Evolutionary conservation across 768 basidiomycete species (phyloP).

Genomic region (Leccinum rimulosum): DNA sequence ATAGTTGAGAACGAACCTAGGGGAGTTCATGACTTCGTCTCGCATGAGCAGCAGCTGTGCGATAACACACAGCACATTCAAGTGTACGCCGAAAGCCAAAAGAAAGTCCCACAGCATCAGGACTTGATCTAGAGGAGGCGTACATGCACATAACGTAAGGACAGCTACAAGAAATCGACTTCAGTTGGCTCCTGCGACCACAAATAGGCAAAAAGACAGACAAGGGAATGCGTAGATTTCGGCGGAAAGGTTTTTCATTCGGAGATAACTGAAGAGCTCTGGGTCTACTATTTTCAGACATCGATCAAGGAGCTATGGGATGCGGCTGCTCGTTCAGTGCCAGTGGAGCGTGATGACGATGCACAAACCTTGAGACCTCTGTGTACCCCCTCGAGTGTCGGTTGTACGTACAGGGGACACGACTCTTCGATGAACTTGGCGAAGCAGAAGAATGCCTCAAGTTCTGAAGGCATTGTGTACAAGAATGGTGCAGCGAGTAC

Average conservation of each 20-base stretch:
- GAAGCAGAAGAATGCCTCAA: conserved; percentile 99
- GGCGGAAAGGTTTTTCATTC: conserved; percentile 88
- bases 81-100: conserved; percentile 92
- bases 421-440: conserved; percentile 92
- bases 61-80: conserved; percentile 96
- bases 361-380: conserved; percentile 79
- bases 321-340: neutral
- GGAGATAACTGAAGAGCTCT: conserved; percentile 75
- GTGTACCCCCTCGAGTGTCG: conserved; percentile 94
- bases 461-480: conserved; percentile 94
- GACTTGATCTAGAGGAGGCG: conserved; percentile 93
- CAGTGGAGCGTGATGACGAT: neutral
- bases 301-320: conserved; percentile 77
- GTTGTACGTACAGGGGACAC: conserved; percentile 96
- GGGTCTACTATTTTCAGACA: conserved; percentile 92
- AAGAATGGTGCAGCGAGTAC: conserved; percentile 97
- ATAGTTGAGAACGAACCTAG: conserved; percentile 56
- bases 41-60: conserved; percentile 90
- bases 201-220: conserved; percentile 37
- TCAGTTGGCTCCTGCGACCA: neutral
- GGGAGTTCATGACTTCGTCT: conserved; percentile 83
- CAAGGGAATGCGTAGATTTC: conserved; percentile 98
- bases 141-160: conserved; percentile 93
- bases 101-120: conserved; percentile 97
- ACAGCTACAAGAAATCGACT: conserved; percentile 54